A percentile compares a stretch with the other conserved stretches of the same genome.
These are phyloP conservation scores for Nemophila menziesii DNA, from an alignment of 257 asterid species.

Conservation along the genomic window DNA sequence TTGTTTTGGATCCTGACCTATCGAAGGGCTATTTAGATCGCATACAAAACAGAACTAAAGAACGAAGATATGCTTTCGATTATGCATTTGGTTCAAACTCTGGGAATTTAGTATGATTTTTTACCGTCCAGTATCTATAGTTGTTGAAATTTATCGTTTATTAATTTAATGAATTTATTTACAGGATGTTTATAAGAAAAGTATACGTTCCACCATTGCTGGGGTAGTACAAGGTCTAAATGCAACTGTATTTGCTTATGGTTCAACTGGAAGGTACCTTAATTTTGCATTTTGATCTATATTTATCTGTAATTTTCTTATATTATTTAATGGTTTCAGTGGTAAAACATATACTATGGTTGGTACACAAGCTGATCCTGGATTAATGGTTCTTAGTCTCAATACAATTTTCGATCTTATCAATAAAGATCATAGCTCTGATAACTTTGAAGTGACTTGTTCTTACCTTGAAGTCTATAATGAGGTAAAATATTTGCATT, in stretches of 20 bases:
- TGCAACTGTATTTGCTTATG: conserved; percentile 97
- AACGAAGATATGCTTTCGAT: conserved; percentile 67
- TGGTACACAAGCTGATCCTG: conserved; percentile 84
- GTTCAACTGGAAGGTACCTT: conserved; percentile 86
- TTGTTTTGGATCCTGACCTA: conserved; percentile 87
- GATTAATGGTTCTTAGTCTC: conserved; percentile 96
- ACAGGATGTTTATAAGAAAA: conserved; percentile 73
- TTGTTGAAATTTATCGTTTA: not conserved
- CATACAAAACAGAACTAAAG: conserved; percentile 70
- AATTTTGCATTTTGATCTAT: not conserved
- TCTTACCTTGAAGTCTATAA: conserved; percentile 95
- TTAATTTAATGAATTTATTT: conserved; percentile 7
- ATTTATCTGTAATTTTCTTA: conserved; percentile 1
- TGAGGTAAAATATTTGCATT: conserved; percentile 45
- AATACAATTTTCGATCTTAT: conserved; percentile 72
- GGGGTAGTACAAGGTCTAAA: conserved; percentile 93
- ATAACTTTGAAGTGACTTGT: conserved; percentile 69
- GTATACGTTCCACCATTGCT: conserved; percentile 55
- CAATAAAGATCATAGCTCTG: conserved; percentile 52
- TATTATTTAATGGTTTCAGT: conserved; percentile 23
- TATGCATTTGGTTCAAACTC: conserved; percentile 73
- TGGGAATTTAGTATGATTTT: conserved; percentile 44
- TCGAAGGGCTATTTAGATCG: conserved; percentile 81
- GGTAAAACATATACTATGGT: conserved; percentile 98
- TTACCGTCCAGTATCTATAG: not conserved